These are phyloP conservation scores for Fusarium sulawesiense DNA, from an alignment of 2,329 filamentous ascomycete genomes.

Conservation along the genomic window DNA sequence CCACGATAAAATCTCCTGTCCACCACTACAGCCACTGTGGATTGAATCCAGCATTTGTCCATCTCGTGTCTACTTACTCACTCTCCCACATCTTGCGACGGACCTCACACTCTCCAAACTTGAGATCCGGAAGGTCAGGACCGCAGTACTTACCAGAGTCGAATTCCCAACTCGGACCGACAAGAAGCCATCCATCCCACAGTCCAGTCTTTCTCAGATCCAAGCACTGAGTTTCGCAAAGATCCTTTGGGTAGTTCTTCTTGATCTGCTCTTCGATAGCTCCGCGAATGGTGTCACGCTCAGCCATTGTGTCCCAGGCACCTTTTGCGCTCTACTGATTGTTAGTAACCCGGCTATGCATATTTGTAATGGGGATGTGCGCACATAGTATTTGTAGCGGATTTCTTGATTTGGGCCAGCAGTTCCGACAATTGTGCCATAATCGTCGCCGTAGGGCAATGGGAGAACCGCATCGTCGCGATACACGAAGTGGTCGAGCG, in stretches of 20 bases:
- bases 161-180: background rate
- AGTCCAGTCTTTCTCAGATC: background rate
- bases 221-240: background rate
- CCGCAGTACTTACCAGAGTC: background rate
- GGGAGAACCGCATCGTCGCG: background rate
- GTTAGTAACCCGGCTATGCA: rapidly evolving
- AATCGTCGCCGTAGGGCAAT: background rate
- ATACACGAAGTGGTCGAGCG: background rate
- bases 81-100: background rate
- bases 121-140: background rate
- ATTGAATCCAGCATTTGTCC: no score
- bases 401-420: background rate
- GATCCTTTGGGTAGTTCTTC: background rate
- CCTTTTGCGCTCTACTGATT: background rate
- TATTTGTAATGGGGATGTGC: rapidly evolving
- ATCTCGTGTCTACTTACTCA: no score
- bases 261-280: background rate
- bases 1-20: no score
- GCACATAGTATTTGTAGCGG: background rate
- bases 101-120: background rate
- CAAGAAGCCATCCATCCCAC: background rate
- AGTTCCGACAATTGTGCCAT: background rate
- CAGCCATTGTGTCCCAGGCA: background rate
- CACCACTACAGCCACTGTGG: no score
- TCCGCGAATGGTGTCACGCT: background rate